These are phyloP conservation scores for Podosphaera fusca DNA, from an alignment of 2,329 filamentous ascomycete genomes.

Conservation along the genomic window DNA sequence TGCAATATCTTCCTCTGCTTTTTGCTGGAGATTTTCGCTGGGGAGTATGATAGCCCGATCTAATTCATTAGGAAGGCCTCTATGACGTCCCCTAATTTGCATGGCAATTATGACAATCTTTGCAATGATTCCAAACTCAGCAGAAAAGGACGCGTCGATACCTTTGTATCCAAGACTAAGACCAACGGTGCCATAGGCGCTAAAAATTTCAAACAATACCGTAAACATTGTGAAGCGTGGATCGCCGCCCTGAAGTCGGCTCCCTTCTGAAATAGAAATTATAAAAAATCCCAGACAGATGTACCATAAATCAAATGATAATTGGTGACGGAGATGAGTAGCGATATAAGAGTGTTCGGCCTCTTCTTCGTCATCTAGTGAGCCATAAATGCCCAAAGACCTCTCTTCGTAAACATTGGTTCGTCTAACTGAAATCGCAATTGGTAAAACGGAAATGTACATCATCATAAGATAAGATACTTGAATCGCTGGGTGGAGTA, in stretches of 20 bases:
- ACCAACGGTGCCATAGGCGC: slow-evolving; percentile 84
- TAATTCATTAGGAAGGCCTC: slow-evolving; percentile 43
- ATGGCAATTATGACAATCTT: slow-evolving; percentile 47
- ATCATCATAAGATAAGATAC: slow-evolving; percentile 96
- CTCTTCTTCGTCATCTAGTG: slow-evolving; percentile 24
- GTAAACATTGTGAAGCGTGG: slow-evolving; percentile 43
- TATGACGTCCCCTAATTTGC: slow-evolving; percentile 46
- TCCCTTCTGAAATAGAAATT: slow-evolving; percentile 70
- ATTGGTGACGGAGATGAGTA: slow-evolving; percentile 71
- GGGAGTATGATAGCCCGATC: slow-evolving; percentile 49
- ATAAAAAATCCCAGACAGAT: slow-evolving; percentile 86
- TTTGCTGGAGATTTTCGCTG: slow-evolving; percentile 36
- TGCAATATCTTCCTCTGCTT: slow-evolving; percentile 27
- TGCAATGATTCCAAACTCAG: slow-evolving; percentile 44
- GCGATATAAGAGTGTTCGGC: slow-evolving; percentile 59
- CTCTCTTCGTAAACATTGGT: slow-evolving; percentile 96
- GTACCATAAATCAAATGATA: slow-evolving; percentile 96
- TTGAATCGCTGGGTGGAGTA: slow-evolving; percentile 73
- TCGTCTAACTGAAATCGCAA: slow-evolving; percentile 79
- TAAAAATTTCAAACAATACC: slow-evolving; percentile 66
- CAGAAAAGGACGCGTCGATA: slow-evolving; percentile 59
- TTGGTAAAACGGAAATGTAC: slow-evolving; percentile 95
- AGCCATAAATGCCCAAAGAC: slow-evolving; percentile 49
- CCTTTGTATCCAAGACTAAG: slow-evolving; percentile 61
- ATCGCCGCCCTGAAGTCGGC: slow-evolving; percentile 34